Evolutionary conservation across 768 basidiomycete genomes (phyloP), one percentile per base, ranked within the genome.

Genomic region (Phaeolepiota aurea): DNA sequence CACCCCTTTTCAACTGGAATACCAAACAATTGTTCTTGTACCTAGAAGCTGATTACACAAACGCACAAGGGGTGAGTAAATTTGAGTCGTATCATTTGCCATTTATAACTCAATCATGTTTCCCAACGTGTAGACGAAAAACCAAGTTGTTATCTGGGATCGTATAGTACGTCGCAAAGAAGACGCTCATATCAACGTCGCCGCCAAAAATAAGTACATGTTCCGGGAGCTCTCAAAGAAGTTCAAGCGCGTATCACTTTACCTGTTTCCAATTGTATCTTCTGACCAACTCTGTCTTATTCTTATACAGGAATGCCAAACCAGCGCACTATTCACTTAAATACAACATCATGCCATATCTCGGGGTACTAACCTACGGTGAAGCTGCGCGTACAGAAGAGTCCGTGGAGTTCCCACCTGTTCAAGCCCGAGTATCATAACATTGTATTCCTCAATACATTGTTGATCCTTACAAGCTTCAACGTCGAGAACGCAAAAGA

Each of bases 1-100:
- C 75, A 5, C 77, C 91, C 10, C 68, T 94, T 20, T 94, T 92
- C 63, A 67, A 92, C 62, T 94, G 90, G 90, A 94, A 94, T 60
- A 93, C 91, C n/a, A 94, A 94, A 61, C 91, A 94, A 55, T 54
- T 94, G 9, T 93, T 94, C 57, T 58, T 93, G 10, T 91, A 87
- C 53, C 72, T 94, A 22, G 76, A 81, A 50, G 91, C 87, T 0
- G 88, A 93, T 57, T 93, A 91, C 55, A 70, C 69, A 22, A 85
- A 80, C 41, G 58, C 69, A 0, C 64, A 82, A 57, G 79, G 87
- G 35, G 90, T 90, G 55, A 64, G 86, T 52, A n/a, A n/a, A n/a
- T n/a, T n/a, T n/a, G n/a, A 28, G 14, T 31, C 14, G 28, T 9
- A 31, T 31, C 28, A 10, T 31, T 14, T 10, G 28, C 14, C 28